phyloP scores from a whole-genome alignment of 176 grass and related monocot species.

The Pontederia paniculata region DNA sequence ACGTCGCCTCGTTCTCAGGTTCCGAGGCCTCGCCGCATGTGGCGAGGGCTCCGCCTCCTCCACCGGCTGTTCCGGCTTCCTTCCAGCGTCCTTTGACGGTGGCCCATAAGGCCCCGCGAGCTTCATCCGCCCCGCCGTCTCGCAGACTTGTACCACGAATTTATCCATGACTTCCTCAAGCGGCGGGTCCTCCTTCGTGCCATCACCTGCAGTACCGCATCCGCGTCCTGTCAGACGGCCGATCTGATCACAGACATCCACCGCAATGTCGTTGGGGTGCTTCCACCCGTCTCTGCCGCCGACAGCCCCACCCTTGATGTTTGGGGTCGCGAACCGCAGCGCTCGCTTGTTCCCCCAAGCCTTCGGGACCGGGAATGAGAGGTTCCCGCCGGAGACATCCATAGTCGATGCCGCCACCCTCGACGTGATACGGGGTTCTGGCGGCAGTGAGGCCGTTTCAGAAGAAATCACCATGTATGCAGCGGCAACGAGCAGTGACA shows the following conservation, averaged over 20 bases:
- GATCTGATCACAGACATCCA: not conserved
- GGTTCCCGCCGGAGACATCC: too few relatives aligned
- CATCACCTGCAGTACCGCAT: constrained; percentile 18
- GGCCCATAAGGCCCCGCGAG: not conserved
- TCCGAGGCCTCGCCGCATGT: constrained; percentile 24
- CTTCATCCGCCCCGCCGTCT: constrained; percentile 10
- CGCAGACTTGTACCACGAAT: constrained; percentile 13
- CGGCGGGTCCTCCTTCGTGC: constrained; percentile 19
- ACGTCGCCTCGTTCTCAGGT: constrained; percentile 32
- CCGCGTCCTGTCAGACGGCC: not conserved
- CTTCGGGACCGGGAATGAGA: constrained; percentile 39
- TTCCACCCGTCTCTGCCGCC: not conserved
- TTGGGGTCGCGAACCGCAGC: constrained; percentile 19
- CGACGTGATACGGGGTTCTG: too few relatives aligned
- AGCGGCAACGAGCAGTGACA: too few relatives aligned
- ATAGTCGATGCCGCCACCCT: too few relatives aligned
- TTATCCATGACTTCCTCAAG: constrained; percentile 21
- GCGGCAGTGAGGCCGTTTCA: too few relatives aligned
- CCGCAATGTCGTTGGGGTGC: not conserved
- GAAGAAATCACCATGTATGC: too few relatives aligned
- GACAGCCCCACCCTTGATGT: not conserved
- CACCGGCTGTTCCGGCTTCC: not conserved
- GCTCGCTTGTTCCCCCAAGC: constrained; percentile 42
- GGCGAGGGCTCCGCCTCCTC: not conserved
- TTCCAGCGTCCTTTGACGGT: not conserved